A percentile compares a stretch with the other conserved stretches of the same genome.
These are phyloP conservation scores for Mycena floridula DNA, from an alignment of 768 basidiomycete species.

Conservation along the genomic window DNA sequence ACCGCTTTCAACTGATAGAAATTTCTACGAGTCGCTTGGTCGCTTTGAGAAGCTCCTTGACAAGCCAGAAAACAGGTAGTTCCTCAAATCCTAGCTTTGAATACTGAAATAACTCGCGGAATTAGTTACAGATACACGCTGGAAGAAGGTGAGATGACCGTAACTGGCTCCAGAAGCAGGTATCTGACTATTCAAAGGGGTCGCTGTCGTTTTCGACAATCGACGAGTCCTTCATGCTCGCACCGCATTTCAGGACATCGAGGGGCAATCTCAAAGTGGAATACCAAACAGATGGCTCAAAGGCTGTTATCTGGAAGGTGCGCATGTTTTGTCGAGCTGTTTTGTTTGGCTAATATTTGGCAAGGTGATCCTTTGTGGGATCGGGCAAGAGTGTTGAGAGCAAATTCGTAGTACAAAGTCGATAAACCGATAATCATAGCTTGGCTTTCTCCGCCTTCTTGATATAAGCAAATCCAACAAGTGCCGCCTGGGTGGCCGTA, in stretches of 20 bases:
- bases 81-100: no score
- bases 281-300: constrained; percentile 81
- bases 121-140: constrained; percentile 65
- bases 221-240: constrained; percentile 84
- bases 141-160: no score
- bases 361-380: constrained; percentile 59
- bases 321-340: no score
- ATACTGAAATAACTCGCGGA: no score
- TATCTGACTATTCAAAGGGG: no score
- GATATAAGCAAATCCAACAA: constrained; percentile 63
- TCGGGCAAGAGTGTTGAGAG: constrained; percentile 39
- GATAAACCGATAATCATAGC: constrained; percentile 11
- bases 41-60: constrained; percentile 57
- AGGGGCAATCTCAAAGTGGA: constrained; percentile 30
- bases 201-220: constrained; percentile 90
- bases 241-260: constrained; percentile 57
- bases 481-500: constrained; percentile 29
- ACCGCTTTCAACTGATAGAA: constrained; percentile 40
- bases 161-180: no score
- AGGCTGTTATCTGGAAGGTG: constrained; percentile 78
- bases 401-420: not conserved
- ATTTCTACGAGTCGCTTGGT: constrained; percentile 58
- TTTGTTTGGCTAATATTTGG: no score
- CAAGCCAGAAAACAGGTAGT: constrained; percentile 41
- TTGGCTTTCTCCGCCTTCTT: constrained; percentile 32